Base-by-base conservation (phyloP, 495 filamentous ascomycete species). In the Rhypophila decipiens region DNA sequence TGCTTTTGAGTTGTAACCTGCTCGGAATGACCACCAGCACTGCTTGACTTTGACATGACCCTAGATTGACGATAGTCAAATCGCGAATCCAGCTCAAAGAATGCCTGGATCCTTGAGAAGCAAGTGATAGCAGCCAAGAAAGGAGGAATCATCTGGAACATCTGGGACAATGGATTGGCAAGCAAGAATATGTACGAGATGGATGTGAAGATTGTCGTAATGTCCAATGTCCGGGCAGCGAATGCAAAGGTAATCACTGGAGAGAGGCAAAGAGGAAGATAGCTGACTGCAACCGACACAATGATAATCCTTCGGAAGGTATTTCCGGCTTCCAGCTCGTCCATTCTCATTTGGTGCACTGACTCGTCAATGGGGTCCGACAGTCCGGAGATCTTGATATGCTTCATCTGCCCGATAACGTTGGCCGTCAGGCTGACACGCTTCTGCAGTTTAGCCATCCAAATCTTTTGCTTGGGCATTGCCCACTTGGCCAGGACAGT, bases 171-270 rank as follows among this genome's bases (percentile, higher is more conserved):
- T 1, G 83, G 83, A 8, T 71, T 65, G 1, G 79, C 65, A 15
- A 87, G 59, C 5, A 87, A 69, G 0, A 75, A 56, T 31, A 85
- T 76, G n/a, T 84, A 76, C 0, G 82, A 79, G 1, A 85, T 46
- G 3, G 82, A 78, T 0, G 82, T 84, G 57, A 79, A 84, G 1
- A 77, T 71, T 34, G 59, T 70, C 2, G 74, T 62, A 3, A 74
- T 71, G 37, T 72, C 71, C 22, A 83, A 57, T 1, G 68, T 70
- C 24, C 48, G 45, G 2, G 56, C 56, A 5, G 72, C 65, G 24
- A 68, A 61, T 3, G 69, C 68, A 31, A 75, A 67, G 1, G 76
- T 71, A 5, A 67, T 12, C 4, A 59, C 46, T 0, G 66, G 66
- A 2, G 79, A 66, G 12, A 74, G 59, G 2, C 72, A 69, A 42